Conservation (phyloP, 2,329 filamentous ascomycete genomes). For the Colletotrichum sp. region DNA sequence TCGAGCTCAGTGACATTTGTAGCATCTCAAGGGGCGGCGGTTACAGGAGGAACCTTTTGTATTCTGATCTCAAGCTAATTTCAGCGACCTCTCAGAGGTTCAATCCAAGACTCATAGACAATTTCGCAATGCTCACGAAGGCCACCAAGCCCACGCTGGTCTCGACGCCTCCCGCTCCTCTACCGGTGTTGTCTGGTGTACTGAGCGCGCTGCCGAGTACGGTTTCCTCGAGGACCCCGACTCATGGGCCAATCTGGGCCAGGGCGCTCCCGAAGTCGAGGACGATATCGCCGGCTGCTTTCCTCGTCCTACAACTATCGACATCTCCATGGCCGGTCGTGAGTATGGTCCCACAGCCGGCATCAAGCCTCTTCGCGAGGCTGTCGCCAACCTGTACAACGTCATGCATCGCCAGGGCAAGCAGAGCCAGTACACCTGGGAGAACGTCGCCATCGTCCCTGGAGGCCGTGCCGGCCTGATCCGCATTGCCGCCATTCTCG, state of each 20-base stretch:
- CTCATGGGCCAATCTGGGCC: constrained; percentile 90
- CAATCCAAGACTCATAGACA: constrained; percentile 86
- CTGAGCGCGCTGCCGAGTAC: constrained; percentile 85
- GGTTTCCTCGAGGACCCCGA: constrained; percentile 85
- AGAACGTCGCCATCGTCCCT: constrained; percentile 96
- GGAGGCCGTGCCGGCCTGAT: constrained; percentile 93
- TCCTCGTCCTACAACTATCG: constrained; percentile 77
- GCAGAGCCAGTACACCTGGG: constrained; percentile 90
- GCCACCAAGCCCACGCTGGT: constrained; percentile 88
- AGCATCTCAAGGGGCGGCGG: not conserved
- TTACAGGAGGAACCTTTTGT: not conserved
- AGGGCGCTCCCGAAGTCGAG: constrained; percentile 93
- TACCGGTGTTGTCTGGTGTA: constrained; percentile 94
- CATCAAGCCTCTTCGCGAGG: constrained; percentile 87
- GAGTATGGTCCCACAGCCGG: constrained; percentile 95
- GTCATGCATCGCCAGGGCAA: constrained; percentile 89
- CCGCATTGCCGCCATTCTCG: constrained; percentile 90
- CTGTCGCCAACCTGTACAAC: constrained; percentile 92
- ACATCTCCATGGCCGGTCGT: constrained; percentile 77
- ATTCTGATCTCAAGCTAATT: constrained; percentile 18
- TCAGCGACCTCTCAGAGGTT: constrained; percentile 61
- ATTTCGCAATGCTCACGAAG: constrained; percentile 89
- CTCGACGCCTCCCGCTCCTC: constrained; percentile 87
- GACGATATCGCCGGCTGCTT: constrained; percentile 93
- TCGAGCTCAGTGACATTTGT: constrained; percentile 16